Conservation (phyloP, 2,329 filamentous ascomycete genomes). For the Apiospora hydei region DNA sequence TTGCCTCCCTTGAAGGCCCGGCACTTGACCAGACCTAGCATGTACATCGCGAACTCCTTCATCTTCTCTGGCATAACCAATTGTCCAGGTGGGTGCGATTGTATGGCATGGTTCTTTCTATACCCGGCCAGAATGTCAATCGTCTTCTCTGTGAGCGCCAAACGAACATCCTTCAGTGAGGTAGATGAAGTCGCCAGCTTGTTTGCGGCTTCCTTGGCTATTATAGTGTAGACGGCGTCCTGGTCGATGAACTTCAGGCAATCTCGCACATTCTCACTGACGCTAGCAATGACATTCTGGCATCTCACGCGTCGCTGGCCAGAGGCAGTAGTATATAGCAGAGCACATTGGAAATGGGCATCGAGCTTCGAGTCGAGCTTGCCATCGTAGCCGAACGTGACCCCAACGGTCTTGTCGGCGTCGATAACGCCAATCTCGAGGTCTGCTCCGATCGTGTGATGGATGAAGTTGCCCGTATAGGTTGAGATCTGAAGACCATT, state of each 20-base stretch:
- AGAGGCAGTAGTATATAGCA: constrained; percentile 90
- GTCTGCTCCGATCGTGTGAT: constrained; percentile 94
- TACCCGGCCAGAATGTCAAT: constrained; percentile 93
- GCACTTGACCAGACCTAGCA: constrained; percentile 87
- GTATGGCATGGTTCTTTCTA: constrained; percentile 86
- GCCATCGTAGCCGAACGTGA: constrained; percentile 93
- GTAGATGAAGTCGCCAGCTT: constrained; percentile 75
- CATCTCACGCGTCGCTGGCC: constrained; percentile 92
- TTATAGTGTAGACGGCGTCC: constrained; percentile 85
- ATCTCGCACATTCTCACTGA: constrained; percentile 84
- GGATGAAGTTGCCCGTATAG: constrained; percentile 97
- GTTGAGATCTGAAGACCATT: constrained; percentile 91
- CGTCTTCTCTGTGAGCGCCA: constrained; percentile 85
- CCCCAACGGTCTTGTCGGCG: constrained; percentile 89
- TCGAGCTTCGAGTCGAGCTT: constrained; percentile 97
- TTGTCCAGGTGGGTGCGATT: constrained; percentile 86
- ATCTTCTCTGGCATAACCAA: constrained; percentile 94
- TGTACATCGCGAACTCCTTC: constrained; percentile 97
- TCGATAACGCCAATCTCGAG: constrained; percentile 93
- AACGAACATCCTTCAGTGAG: constrained; percentile 84
- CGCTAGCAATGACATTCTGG: constrained; percentile 90
- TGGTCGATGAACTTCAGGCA: constrained; percentile 94
- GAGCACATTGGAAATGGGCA: constrained; percentile 94
- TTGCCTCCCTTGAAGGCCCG: constrained; percentile 92
- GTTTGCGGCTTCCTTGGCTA: constrained; percentile 93